Evolutionary conservation across 2,329 filamentous ascomycete species (phyloP).

Genomic region (Colletotrichum brevisporum): DNA sequence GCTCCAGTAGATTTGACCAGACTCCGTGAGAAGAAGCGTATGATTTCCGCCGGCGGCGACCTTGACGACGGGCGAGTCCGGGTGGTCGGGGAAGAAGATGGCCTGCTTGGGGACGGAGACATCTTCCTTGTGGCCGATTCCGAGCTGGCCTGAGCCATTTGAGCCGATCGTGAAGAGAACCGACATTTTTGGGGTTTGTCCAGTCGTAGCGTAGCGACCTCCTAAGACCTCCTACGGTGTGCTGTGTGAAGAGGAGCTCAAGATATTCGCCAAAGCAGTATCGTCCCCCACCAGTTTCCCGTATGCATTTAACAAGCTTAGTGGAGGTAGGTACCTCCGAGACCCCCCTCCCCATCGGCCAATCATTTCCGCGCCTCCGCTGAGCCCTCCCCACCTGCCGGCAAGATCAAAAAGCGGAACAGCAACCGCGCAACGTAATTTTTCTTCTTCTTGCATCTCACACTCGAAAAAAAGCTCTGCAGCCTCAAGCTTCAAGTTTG

Average conservation of each 20-base stretch:
- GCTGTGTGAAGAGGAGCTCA: not conserved
- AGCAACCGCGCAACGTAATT: slow-evolving; percentile 4
- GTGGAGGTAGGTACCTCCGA: slow-evolving; percentile 9
- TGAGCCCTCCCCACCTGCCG: not conserved
- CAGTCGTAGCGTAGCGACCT: not conserved
- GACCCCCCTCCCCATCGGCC: slow-evolving; percentile 15
- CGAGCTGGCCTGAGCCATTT: slow-evolving; percentile 83
- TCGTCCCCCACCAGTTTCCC: slow-evolving; percentile 38
- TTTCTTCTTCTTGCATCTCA: slow-evolving; percentile 9
- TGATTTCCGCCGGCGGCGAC: slow-evolving; percentile 85
- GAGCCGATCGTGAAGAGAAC: slow-evolving; percentile 79
- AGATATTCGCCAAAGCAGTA: slow-evolving; percentile 26
- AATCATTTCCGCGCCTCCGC: slow-evolving; percentile 39
- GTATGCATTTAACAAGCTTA: slow-evolving; percentile 30
- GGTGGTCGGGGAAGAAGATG: slow-evolving; percentile 63
- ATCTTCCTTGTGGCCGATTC: slow-evolving; percentile 79
- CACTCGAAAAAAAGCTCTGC: not conserved
- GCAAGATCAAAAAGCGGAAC: slow-evolving; percentile 40
- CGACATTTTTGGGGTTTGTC: slow-evolving; percentile 55
- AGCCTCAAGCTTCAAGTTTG: not conserved
- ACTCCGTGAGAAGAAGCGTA: slow-evolving; percentile 77
- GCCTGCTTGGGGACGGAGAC: slow-evolving; percentile 76
- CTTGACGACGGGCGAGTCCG: slow-evolving; percentile 53
- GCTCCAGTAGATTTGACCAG: slow-evolving; percentile 73
- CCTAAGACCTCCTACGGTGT: not conserved